Evolutionary conservation across 306 rosid genomes (phyloP).

Genomic region (Carpinus fangiana): DNA sequence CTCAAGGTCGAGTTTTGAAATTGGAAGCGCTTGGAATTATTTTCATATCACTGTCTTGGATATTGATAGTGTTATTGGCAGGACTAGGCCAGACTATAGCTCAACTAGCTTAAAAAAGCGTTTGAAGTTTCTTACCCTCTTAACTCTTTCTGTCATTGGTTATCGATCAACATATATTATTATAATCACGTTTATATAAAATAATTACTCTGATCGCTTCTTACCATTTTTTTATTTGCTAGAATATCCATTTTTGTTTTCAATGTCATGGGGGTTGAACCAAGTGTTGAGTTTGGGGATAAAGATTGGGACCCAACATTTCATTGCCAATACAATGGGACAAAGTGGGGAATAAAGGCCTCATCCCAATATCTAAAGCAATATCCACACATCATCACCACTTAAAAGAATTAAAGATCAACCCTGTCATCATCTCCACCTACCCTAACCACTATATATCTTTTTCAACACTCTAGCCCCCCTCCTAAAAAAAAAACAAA

Average conservation of each 20-base stretch:
- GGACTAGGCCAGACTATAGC: too few relatives aligned
- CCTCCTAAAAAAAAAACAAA: background rate
- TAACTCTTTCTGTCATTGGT: too few relatives aligned
- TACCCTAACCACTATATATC: constrained; percentile 46
- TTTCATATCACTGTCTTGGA: too few relatives aligned
- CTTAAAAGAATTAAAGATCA: background rate
- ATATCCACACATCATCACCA: constrained; percentile 1
- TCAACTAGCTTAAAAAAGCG: too few relatives aligned
- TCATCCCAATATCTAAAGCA: constrained; percentile 8
- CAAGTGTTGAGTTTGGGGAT: constrained; percentile 23
- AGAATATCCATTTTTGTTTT: background rate
- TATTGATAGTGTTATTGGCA: too few relatives aligned
- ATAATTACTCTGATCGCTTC: too few relatives aligned
- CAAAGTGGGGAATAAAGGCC: background rate
- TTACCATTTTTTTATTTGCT: too few relatives aligned
- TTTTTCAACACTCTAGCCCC: background rate
- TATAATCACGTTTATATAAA: too few relatives aligned
- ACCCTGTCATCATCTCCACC: constrained; percentile 60
- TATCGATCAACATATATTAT: too few relatives aligned
- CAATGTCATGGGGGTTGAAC: constrained; percentile 31
- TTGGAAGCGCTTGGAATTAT: too few relatives aligned
- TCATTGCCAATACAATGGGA: background rate
- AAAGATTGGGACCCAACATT: background rate
- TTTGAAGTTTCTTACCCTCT: too few relatives aligned
- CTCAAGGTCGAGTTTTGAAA: too few relatives aligned